Conservation (phyloP, 1,284 basidiomycete species). For the Cystobasidium slooffiae region DNA sequence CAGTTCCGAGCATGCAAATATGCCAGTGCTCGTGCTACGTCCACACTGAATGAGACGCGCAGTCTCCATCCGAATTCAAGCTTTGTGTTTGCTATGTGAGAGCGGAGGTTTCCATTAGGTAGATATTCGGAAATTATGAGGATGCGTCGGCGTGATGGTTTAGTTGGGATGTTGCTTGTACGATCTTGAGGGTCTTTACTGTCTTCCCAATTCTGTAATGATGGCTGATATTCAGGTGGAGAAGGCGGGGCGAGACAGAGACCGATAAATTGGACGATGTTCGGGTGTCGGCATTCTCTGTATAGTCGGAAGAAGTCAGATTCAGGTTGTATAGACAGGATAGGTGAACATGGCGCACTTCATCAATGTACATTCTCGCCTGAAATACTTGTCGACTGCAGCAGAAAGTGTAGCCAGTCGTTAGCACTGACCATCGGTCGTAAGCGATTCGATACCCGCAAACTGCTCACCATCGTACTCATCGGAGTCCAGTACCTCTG, state of each 20-base stretch:
- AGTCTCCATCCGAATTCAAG: constrained; percentile 83
- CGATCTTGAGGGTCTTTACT: constrained; percentile 47
- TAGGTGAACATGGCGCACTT: constrained; percentile 58
- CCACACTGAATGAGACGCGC: constrained; percentile 89
- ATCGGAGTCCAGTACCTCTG: constrained; percentile 51
- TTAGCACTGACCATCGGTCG: constrained; percentile 1
- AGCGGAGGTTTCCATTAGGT: constrained; percentile 72
- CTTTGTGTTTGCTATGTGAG: constrained; percentile 80
- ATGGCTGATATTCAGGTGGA: constrained; percentile 27
- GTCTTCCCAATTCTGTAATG: constrained; percentile 21
- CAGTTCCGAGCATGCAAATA: constrained; percentile 91
- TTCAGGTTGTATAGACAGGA: neutral
- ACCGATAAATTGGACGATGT: constrained; percentile 92
- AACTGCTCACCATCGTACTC: constrained; percentile 53
- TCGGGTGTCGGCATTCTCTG: constrained; percentile 82
- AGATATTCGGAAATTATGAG: constrained; percentile 52
- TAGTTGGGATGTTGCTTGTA: constrained; percentile 67
- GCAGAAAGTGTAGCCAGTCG: neutral
- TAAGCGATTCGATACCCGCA: neutral
- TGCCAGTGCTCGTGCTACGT: constrained; percentile 90
- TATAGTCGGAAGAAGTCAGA: too few relatives aligned
- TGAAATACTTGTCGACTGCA: constrained; percentile 87
- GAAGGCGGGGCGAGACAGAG: constrained; percentile 82
- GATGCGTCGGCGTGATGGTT: constrained; percentile 43
- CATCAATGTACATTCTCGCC: constrained; percentile 95